These are phyloP conservation scores for Curvularia hawaiiensis DNA, from an alignment of 2,329 filamentous ascomycete genomes.

Conservation along the genomic window DNA sequence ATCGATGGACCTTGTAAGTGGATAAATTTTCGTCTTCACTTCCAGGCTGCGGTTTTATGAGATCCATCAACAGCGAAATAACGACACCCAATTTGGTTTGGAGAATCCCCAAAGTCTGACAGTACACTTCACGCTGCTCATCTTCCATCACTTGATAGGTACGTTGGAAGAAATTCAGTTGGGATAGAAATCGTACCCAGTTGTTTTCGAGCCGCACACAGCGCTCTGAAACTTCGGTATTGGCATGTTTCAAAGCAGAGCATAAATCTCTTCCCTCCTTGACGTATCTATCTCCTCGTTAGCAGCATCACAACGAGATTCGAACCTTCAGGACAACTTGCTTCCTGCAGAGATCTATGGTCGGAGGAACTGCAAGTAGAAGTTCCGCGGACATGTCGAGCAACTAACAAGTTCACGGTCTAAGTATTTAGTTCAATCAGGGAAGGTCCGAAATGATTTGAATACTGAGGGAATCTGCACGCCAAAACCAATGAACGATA, in stretches of 20 bases:
- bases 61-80: background rate
- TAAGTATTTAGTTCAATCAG: background rate
- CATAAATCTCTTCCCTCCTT: background rate
- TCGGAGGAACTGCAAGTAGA: background rate
- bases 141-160: background rate
- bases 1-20: background rate
- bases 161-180: background rate
- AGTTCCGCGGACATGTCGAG: background rate
- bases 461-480: background rate
- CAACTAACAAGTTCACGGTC: background rate
- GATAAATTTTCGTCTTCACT: background rate
- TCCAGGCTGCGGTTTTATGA: background rate
- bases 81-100: background rate
- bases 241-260: background rate
- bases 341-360: background rate
- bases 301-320: background rate
- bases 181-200: background rate
- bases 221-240: background rate
- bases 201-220: background rate
- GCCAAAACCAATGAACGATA: background rate
- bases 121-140: background rate
- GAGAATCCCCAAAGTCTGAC: background rate
- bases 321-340: background rate
- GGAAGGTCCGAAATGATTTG: background rate
- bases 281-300: background rate